phyloP scores from a whole-genome alignment of 495 filamentous ascomycete species.

The Hyaloscypha variabilis region DNA sequence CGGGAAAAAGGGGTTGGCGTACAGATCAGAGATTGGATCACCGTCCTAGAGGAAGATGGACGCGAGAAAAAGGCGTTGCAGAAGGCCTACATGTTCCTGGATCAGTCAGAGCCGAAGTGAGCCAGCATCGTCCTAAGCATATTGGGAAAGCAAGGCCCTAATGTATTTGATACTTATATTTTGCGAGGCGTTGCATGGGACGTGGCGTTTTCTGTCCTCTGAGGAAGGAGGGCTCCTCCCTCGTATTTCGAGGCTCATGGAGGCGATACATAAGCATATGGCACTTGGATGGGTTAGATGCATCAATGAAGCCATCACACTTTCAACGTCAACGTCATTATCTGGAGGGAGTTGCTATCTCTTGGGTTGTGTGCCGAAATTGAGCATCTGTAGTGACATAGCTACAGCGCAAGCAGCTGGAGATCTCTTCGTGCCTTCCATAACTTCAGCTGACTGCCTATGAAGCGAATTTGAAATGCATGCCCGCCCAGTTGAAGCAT shows the following conservation, averaged over 20 bases:
- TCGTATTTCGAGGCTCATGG: neutral
- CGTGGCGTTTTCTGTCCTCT: constrained; percentile 16
- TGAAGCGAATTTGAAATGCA: too few species aligned
- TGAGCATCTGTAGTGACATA: too few species aligned
- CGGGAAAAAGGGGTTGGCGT: constrained; percentile 61
- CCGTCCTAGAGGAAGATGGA: constrained; percentile 63
- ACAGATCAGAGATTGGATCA: constrained; percentile 71
- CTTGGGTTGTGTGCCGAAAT: too few species aligned
- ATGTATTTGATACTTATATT: constrained; percentile 25
- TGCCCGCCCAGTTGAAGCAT: too few species aligned
- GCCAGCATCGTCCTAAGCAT: neutral
- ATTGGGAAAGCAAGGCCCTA: neutral
- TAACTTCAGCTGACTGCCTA: too few species aligned
- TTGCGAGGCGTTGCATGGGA: constrained; percentile 29
- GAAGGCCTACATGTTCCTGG: constrained; percentile 54
- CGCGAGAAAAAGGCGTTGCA: constrained; percentile 56
- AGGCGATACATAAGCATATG: neutral
- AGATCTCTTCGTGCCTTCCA: too few species aligned
- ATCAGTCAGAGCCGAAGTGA: constrained; percentile 38
- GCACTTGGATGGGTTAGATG: neutral
- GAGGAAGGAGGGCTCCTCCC: neutral
- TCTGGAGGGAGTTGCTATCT: neutral
- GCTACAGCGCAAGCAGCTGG: too few species aligned
- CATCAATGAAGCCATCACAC: neutral
- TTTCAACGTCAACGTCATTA: neutral